Conservation (phyloP, 2,329 filamentous ascomycete species). For the Triangularia setosa region DNA sequence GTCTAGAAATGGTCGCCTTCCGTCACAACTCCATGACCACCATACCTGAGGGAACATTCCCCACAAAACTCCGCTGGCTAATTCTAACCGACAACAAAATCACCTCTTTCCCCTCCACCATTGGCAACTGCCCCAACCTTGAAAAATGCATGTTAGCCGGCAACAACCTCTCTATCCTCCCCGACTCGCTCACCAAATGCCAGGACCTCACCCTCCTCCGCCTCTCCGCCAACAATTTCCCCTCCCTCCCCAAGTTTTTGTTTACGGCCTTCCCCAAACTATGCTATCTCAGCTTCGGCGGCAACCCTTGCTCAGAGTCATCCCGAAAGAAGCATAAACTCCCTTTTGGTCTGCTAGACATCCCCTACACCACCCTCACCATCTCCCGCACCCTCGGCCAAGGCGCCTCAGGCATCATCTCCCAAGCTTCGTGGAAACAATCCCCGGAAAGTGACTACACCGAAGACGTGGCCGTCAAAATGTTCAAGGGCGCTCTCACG, state of each 20-base stretch:
- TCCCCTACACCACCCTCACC: constrained; percentile 40
- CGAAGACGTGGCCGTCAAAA: constrained; percentile 44
- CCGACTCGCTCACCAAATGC: constrained; percentile 41
- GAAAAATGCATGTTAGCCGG: constrained; percentile 49
- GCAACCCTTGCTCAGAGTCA: constrained; percentile 40
- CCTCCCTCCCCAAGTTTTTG: constrained; percentile 40
- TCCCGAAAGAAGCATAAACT: constrained; percentile 10
- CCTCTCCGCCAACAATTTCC: constrained; percentile 40
- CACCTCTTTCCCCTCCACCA: constrained; percentile 36
- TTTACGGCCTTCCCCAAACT: constrained; percentile 40
- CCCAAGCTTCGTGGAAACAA: constrained; percentile 36
- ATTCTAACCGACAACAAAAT: constrained; percentile 46
- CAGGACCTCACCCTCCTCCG: constrained; percentile 41
- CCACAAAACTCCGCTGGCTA: constrained; percentile 42
- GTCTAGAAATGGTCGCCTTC: constrained; percentile 48
- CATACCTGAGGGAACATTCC: constrained; percentile 40
- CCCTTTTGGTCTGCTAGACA: constrained; percentile 32
- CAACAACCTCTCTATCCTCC: constrained; percentile 39
- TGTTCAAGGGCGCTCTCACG: constrained; percentile 45
- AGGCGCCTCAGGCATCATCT: constrained; percentile 46
- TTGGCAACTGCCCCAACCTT: constrained; percentile 40
- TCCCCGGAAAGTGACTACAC: constrained; percentile 20
- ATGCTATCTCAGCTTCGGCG: constrained; percentile 45
- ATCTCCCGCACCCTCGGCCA: constrained; percentile 40
- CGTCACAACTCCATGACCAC: constrained; percentile 42